phyloP scores from a whole-genome alignment of 208 protist species.

The Leishmania major region DNA sequence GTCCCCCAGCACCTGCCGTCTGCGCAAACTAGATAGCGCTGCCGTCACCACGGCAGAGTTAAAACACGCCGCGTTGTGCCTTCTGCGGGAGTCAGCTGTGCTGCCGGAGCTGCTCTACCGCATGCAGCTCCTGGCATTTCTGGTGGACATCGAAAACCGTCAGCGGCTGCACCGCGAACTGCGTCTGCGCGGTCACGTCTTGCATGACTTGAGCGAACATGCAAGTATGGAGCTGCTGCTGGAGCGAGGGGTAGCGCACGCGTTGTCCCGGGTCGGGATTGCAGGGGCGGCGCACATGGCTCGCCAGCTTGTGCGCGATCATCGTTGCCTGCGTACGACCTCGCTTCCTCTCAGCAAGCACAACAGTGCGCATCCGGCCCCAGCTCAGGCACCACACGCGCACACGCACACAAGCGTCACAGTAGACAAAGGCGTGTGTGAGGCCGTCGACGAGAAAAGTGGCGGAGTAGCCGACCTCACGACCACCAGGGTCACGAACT shows the following conservation, averaged over 20 bases:
- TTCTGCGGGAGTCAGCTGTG: constrained; percentile 62
- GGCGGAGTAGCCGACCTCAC: not conserved
- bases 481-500: constrained; percentile 17
- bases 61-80: constrained; percentile 41
- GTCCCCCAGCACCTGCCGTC: constrained; percentile 52
- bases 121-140: constrained; percentile 57
- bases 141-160: constrained; percentile 52
- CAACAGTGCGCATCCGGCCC: constrained; percentile 2
- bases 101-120: constrained; percentile 70
- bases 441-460: not conserved
- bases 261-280: constrained; percentile 40
- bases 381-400: not conserved
- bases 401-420: not conserved
- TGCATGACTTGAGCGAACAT: constrained; percentile 27
- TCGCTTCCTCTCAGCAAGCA: constrained; percentile 15
- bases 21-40: constrained; percentile 69
- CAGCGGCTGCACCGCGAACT: constrained; percentile 62
- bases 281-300: constrained; percentile 49
- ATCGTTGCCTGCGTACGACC: constrained; percentile 9
- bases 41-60: constrained; percentile 50
- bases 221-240: constrained; percentile 41
- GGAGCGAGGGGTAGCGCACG: constrained; percentile 44
- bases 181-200: constrained; percentile 46
- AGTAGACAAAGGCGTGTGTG: not conserved
- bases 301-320: constrained; percentile 53